phyloP scores from a whole-genome alignment of 371 early-diverging fungal species.

The Apophysomyces elegans region DNA sequence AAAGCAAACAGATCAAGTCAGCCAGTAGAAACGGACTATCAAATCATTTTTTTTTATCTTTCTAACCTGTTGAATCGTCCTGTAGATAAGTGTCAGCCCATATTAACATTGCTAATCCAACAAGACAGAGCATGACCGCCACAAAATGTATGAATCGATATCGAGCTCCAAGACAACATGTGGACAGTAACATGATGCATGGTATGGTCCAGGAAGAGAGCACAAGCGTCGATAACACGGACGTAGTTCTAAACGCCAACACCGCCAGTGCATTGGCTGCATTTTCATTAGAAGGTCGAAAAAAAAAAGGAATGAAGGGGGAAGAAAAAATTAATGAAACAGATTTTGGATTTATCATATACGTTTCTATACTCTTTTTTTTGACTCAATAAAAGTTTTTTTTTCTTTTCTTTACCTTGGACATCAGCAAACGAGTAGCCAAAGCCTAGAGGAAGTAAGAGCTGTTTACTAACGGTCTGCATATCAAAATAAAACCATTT shows the following conservation, averaged over 20 bases:
- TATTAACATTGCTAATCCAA: constrained; percentile 41
- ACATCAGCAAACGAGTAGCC: constrained; percentile 52
- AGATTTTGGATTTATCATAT: too few species aligned
- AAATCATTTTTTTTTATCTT: too few species aligned
- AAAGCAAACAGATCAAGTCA: constrained; percentile 17
- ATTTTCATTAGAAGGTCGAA: neutral
- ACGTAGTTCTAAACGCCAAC: constrained; percentile 49
- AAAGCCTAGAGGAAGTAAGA: constrained; percentile 23
- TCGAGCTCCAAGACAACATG: constrained; percentile 28
- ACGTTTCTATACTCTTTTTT: neutral
- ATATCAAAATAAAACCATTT: neutral
- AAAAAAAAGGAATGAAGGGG: too few species aligned
- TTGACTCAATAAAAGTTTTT: neutral
- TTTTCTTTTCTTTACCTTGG: constrained; percentile 29
- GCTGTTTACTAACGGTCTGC: too few species aligned
- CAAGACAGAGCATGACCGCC: constrained; percentile 35
- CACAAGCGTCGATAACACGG: constrained; percentile 44
- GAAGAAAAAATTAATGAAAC: too few species aligned
- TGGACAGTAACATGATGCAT: constrained; percentile 47
- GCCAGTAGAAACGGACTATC: constrained; percentile 1
- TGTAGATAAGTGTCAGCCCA: constrained; percentile 34
- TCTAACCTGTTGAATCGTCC: constrained; percentile 21
- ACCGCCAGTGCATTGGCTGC: constrained; percentile 49
- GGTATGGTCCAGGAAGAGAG: constrained; percentile 51
- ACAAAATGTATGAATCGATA: constrained; percentile 33